Evolutionary conservation across 345 rosid genomes (phyloP).

Genomic region (Salix exigua): DNA sequence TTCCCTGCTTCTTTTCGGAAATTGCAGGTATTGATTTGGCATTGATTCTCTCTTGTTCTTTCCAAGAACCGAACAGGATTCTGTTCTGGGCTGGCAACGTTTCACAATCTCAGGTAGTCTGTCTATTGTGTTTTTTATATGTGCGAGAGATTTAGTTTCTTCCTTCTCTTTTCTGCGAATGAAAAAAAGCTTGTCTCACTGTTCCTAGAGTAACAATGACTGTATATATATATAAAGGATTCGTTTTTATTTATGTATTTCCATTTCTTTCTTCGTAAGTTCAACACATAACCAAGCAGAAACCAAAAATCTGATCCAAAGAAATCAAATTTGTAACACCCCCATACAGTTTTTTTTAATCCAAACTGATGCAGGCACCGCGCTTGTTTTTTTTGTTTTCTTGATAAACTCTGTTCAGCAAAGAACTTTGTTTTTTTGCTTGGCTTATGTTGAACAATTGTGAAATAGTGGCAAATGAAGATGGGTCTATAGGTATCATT

Average conservation of each 20-base stretch:
- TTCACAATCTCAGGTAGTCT: conserved; percentile 7
- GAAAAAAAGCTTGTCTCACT: background rate
- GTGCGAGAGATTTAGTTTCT: background rate
- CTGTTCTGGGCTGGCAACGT: background rate
- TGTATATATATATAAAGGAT: background rate
- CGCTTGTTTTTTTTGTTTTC: background rate
- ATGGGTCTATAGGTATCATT: background rate
- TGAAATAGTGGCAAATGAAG: background rate
- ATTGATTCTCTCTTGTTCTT: background rate
- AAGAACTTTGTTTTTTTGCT: background rate
- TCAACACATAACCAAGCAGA: background rate
- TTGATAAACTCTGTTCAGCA: background rate
- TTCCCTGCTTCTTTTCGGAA: background rate
- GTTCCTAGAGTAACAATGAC: background rate
- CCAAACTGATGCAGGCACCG: background rate
- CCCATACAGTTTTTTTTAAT: too few relatives aligned
- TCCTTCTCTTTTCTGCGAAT: too few relatives aligned
- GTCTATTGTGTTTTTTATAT: background rate
- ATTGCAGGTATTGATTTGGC: background rate
- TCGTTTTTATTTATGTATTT: background rate
- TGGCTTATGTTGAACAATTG: background rate
- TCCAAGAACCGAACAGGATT: background rate
- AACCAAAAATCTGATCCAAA: too few relatives aligned
- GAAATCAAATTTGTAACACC: too few relatives aligned
- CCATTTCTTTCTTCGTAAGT: background rate